Evolutionary conservation across 139 green algal species (phyloP), one percentile per base, ranked within the genome.

Genomic region (Chlorella sp.): DNA sequence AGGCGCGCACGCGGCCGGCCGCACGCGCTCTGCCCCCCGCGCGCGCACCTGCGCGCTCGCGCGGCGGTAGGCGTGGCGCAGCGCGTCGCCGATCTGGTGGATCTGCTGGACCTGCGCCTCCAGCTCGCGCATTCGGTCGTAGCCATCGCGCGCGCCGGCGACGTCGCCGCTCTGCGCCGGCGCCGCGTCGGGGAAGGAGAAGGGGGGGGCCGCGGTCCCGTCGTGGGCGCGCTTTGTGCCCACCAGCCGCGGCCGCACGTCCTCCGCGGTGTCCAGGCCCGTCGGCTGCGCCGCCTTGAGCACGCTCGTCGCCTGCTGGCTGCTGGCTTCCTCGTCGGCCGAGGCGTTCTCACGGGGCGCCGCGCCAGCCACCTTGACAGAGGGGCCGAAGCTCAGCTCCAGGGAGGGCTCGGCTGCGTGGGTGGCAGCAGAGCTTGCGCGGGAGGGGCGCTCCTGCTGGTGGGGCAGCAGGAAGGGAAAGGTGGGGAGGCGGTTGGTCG

Each of bases 81-180:
- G 62, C 12, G 19, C 36, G 14, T 73, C 48, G 17, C 61, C 73
- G n/a, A 61, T 23, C 1, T 43, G 48, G 36, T 40, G 35, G 42
- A 66, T 38, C 3, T 56, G 53, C 73, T 73, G 62, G 42, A 79
- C 50, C 40, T 73, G 25, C 31, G 73, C 48, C 73, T 79, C 73
- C 63, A 79, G 46, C 50, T 66, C 73, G 23, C 63, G 61, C 48
- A 79, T 77, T 56, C 71, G 71, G 31, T 59, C 71, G 31, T 77
- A 69, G 56, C 68, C 56, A 31, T 69, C 58, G 38, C 51, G 51
- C 29, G 19, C 29, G 14, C 43, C 68, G 27, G 68, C 53, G 2
- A n/a, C 17, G 2, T 40, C 45, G 23, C 2, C 45, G 0, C 8
- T 41, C 11, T 14, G 27, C 0, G 53, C 40, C 3, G 11, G 36